Evolutionary conservation across 345 rosid species (phyloP).

Genomic region (Sisymbrium altissimum): DNA sequence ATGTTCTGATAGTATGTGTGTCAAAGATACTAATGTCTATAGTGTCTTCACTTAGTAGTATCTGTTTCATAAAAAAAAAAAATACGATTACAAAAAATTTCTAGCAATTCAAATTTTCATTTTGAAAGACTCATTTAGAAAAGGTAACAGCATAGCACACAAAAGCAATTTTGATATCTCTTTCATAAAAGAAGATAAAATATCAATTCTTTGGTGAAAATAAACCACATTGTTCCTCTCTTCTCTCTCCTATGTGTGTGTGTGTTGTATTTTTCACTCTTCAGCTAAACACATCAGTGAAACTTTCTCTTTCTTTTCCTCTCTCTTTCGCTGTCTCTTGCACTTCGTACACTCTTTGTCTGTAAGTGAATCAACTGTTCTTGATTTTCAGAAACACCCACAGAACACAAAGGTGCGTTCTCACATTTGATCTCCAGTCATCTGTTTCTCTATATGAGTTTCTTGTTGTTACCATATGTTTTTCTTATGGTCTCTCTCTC

Average conservation of each 20-base stretch:
- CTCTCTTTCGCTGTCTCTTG: neutral
- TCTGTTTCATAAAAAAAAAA: neutral
- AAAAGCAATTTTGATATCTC: constrained; percentile 11
- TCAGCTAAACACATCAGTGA: neutral
- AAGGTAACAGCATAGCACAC: constrained; percentile 11
- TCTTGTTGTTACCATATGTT: neutral
- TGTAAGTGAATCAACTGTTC: constrained; percentile 2
- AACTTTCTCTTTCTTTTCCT: neutral
- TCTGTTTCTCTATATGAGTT: constrained; percentile 1
- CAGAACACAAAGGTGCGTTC: constrained; percentile 20
- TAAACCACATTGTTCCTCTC: neutral
- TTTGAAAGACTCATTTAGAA: neutral
- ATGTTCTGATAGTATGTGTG: neutral
- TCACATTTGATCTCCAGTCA: neutral
- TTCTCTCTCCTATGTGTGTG: neutral
- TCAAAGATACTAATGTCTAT: too few relatives aligned
- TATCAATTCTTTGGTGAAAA: neutral
- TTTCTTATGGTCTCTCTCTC: neutral
- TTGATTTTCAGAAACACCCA: constrained; percentile 4
- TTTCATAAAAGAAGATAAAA: neutral
- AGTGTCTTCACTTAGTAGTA: neutral
- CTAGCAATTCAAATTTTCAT: constrained; percentile 4
- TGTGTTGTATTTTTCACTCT: neutral
- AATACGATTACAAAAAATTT: neutral
- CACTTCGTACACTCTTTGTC: neutral